These are phyloP conservation scores for Solanum chiquidenum DNA, from an alignment of 257 asterid genomes.

Conservation along the genomic window DNA sequence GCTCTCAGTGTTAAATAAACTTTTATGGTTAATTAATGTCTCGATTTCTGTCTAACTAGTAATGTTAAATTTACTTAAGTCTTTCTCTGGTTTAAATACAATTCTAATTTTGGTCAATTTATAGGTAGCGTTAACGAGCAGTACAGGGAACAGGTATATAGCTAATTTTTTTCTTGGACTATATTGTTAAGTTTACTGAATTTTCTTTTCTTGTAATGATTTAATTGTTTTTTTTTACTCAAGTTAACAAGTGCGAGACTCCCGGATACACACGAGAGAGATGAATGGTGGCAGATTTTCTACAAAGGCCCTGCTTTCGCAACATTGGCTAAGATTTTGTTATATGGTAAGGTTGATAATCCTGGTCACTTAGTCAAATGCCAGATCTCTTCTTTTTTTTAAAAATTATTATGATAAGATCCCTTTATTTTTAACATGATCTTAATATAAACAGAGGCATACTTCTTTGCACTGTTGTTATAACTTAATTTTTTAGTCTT, in stretches of 20 bases:
- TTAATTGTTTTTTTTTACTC: background rate
- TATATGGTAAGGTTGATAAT: slow-evolving; percentile 37
- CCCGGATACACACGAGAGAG: slow-evolving; percentile 39
- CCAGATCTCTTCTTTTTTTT: background rate
- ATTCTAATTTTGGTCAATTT: background rate
- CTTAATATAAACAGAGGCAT: too few species aligned
- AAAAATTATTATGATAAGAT: too few species aligned
- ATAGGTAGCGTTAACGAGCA: slow-evolving; percentile 50
- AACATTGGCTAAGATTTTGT: slow-evolving; percentile 52
- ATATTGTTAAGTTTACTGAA: background rate
- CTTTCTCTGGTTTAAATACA: background rate
- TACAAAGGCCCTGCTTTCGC: slow-evolving; percentile 63
- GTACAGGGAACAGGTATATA: slow-evolving; percentile 44
- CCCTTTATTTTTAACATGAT: too few species aligned
- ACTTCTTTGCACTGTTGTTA: too few species aligned
- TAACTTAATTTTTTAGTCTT: too few species aligned
- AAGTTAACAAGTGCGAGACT: slow-evolving; percentile 24
- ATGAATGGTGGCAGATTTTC: slow-evolving; percentile 51
- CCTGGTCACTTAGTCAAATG: background rate
- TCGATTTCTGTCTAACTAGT: background rate
- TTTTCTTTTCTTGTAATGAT: background rate
- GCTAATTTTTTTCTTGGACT: background rate
- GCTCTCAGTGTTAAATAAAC: background rate
- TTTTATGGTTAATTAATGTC: background rate
- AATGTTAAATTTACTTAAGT: background rate